A percentile compares a stretch with the other conserved stretches of the same genome.
phyloP scores from a whole-genome alignment of 805 yeast genomes.

The Metschnikowia kofuensis region DNA sequence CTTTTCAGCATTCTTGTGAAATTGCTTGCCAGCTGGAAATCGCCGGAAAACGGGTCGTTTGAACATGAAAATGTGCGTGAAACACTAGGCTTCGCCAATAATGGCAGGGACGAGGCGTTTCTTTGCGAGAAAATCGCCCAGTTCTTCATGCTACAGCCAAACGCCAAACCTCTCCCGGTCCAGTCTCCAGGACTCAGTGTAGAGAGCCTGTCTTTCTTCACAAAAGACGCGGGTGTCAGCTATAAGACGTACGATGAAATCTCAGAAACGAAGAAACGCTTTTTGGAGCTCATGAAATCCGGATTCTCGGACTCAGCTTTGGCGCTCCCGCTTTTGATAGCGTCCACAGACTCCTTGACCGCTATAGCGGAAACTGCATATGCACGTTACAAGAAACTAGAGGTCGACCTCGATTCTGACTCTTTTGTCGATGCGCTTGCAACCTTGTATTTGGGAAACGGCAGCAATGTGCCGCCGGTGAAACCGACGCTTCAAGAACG shows the following conservation, averaged over 20 bases:
- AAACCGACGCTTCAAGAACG: constrained; percentile 52
- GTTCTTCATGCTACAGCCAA: constrained; percentile 56
- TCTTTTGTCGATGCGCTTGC: constrained; percentile 44
- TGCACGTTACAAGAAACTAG: constrained; percentile 47
- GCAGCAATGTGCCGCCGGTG: constrained; percentile 47
- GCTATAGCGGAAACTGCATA: constrained; percentile 54
- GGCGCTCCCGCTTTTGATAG: constrained; percentile 55
- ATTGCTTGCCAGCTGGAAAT: constrained; percentile 45
- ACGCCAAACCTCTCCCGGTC: constrained; percentile 22
- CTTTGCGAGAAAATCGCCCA: constrained; percentile 49
- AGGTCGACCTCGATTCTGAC: constrained; percentile 51
- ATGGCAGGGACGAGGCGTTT: constrained; percentile 41
- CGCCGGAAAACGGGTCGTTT: constrained; percentile 45
- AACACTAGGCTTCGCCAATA: constrained; percentile 34
- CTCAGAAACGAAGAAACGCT: constrained; percentile 23
- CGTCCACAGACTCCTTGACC: constrained; percentile 57
- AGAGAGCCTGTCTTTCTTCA: constrained; percentile 58
- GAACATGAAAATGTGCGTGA: constrained; percentile 37
- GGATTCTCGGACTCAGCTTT: constrained; percentile 39
- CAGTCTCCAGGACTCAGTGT: constrained; percentile 63
- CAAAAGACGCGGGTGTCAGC: constrained; percentile 63
- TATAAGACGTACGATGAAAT: constrained; percentile 49
- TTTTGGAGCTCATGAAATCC: constrained; percentile 38
- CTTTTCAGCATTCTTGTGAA: constrained; percentile 60
- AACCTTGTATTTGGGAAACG: constrained; percentile 51